Conservation (phyloP, 148 eudicot genomes). For the Rhododendron molle region DNA sequence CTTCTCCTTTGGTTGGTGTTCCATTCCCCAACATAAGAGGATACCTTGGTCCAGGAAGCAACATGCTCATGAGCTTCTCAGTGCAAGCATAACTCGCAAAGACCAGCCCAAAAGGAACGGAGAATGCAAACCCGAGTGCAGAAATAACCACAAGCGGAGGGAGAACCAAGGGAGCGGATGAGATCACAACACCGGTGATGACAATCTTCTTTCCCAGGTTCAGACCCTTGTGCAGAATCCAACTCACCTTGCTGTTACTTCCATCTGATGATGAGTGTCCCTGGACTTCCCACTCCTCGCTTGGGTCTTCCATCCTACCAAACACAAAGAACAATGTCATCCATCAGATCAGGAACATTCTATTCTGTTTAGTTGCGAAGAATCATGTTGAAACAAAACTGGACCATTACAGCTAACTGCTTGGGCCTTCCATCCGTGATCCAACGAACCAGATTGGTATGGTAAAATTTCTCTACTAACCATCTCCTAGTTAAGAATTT, state of each 20-base stretch:
- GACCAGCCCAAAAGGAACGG: constrained; percentile 56
- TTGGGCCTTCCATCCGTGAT: background rate
- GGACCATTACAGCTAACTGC: background rate
- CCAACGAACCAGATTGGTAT: background rate
- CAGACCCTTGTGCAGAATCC: constrained; percentile 45
- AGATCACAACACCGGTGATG: constrained; percentile 44
- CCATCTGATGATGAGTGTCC: constrained; percentile 9
- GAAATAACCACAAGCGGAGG: constrained; percentile 66
- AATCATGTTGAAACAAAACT: background rate
- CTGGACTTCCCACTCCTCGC: constrained; percentile 26
- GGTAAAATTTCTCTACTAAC: background rate
- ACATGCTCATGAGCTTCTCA: constrained; percentile 60
- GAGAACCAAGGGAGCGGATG: constrained; percentile 67
- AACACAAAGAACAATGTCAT: background rate
- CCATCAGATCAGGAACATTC: background rate
- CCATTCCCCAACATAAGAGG: constrained; percentile 10
- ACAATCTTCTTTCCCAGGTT: constrained; percentile 54
- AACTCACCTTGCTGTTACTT: constrained; percentile 15
- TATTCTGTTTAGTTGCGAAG: background rate
- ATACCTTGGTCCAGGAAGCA: constrained; percentile 37
- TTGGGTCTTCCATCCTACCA: constrained; percentile 40
- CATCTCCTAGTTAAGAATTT: background rate
- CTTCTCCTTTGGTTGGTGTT: constrained; percentile 12
- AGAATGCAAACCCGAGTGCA: constrained; percentile 54
- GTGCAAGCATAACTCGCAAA: constrained; percentile 57